phyloP scores from a whole-genome alignment of 108 stramenopile species.

The Asterionellopsis glacialis region DNA sequence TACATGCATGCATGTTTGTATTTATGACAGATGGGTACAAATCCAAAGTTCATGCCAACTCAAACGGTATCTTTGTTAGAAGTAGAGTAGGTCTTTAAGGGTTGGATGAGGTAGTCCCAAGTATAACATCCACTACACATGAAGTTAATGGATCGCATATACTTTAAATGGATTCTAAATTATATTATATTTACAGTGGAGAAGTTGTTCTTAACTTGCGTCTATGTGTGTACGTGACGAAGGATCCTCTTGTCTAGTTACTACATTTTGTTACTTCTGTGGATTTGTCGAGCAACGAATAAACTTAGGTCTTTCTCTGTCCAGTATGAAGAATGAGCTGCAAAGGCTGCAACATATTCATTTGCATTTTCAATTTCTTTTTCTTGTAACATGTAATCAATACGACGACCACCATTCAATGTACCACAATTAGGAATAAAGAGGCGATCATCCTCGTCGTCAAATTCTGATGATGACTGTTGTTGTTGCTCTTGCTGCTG shows the following conservation, averaged over 20 bases:
- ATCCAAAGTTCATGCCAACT: no score
- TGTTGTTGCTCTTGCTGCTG: no score
- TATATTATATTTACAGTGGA: no score
- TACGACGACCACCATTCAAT: conserved; percentile 42
- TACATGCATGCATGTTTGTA: no score
- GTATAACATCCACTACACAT: not conserved
- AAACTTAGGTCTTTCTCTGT: conserved; percentile 69
- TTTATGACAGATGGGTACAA: no score
- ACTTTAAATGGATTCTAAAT: no score
- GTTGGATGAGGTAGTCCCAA: no score
- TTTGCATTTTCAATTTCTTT: conserved; percentile 81
- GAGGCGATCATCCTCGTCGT: not conserved
- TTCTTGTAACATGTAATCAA: conserved; percentile 74
- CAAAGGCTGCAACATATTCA: conserved; percentile 80
- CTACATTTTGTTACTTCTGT: conserved; percentile 13
- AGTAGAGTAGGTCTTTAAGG: no score
- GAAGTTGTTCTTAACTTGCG: no score
- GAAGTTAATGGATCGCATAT: not conserved
- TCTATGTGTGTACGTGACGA: no score
- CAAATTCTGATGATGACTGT: not conserved
- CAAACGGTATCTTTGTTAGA: no score
- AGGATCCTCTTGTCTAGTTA: not conserved
- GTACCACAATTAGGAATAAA: conserved; percentile 9
- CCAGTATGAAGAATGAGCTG: conserved; percentile 82
- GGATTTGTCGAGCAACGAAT: conserved; percentile 73